Percentiles rank a stretch among this genome's conserved stretches.
Evolutionary conservation across 352 stramenopile genomes (phyloP).

Genomic region (Lagenidium giganteum): DNA sequence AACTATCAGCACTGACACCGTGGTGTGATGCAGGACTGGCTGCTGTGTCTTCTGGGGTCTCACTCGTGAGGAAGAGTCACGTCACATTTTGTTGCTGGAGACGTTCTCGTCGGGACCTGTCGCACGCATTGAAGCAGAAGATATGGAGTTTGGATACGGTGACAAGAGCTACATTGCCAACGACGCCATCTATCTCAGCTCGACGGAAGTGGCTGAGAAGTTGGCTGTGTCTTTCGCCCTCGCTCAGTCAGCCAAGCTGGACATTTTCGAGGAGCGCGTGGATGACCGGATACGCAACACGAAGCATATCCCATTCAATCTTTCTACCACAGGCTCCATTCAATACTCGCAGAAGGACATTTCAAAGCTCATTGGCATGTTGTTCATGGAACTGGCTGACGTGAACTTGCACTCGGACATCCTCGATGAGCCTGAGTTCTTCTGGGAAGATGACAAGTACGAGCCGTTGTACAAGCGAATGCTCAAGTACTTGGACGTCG

Average conservation of each 20-base stretch:
- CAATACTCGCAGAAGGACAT: conserved; percentile 87
- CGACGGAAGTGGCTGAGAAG: conserved; percentile 74
- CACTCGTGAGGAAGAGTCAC: conserved; percentile 43
- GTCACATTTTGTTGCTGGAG: conserved; percentile 38
- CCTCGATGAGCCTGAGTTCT: conserved; percentile 90
- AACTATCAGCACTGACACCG: too few species aligned
- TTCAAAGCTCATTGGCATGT: conserved; percentile 87
- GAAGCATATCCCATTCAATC: conserved; percentile 81
- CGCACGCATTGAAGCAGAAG: conserved; percentile 45
- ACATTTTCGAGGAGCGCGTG: conserved; percentile 89
- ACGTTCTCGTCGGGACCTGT: conserved; percentile 43
- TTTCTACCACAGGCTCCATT: conserved; percentile 84
- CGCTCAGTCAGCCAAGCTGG: conserved; percentile 88
- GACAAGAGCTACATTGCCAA: conserved; percentile 51
- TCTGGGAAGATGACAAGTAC: conserved; percentile 90
- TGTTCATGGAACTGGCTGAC: conserved; percentile 86
- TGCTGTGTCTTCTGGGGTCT: conserved; percentile 73
- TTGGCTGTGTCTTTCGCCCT: conserved; percentile 90
- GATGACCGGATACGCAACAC: conserved; percentile 80
- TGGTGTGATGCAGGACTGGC: conserved; percentile 43
- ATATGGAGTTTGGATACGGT: conserved; percentile 64
- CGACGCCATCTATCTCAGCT: conserved; percentile 78
- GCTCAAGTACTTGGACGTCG: conserved; percentile 90
- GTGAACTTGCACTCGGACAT: conserved; percentile 94
- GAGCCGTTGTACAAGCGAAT: conserved; percentile 90